A percentile compares a stretch with the other conserved stretches of the same genome.
Evolutionary conservation across 805 yeast genomes (phyloP).

Genomic region (Nakazawaea ambrosiae): DNA sequence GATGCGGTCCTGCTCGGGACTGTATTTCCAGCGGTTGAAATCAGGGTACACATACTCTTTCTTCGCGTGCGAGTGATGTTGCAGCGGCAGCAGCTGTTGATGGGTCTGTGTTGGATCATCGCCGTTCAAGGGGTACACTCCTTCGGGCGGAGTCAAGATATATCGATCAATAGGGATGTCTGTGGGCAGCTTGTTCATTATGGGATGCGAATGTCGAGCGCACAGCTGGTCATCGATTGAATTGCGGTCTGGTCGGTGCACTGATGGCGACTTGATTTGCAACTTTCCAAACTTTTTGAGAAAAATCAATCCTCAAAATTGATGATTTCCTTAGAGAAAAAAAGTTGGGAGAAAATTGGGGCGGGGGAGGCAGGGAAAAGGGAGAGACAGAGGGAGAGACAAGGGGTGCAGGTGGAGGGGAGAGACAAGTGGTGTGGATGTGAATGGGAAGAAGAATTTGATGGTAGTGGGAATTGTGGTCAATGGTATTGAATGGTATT

Average conservation of each 20-base stretch:
- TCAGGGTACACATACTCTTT: conserved; percentile 49
- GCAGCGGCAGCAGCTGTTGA: not conserved
- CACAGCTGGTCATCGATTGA: too few relatives aligned
- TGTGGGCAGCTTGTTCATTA: not conserved
- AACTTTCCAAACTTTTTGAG: too few relatives aligned
- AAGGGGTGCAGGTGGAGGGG: not conserved
- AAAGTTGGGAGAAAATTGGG: too few relatives aligned
- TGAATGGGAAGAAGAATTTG: conserved; percentile 11
- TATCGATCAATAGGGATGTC: conserved; percentile 2
- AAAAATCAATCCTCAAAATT: too few relatives aligned
- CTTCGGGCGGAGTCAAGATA: conserved; percentile 16
- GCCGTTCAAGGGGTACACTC: conserved; percentile 24
- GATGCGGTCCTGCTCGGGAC: conserved; percentile 43
- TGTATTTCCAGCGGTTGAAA: conserved; percentile 64
- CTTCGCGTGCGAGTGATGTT: conserved; percentile 2
- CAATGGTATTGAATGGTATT: too few relatives aligned
- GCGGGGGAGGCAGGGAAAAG: too few relatives aligned
- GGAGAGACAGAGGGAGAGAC: too few relatives aligned
- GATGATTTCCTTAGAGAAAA: too few relatives aligned
- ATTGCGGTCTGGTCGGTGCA: too few relatives aligned
- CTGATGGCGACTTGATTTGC: too few relatives aligned
- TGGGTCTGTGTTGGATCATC: conserved; percentile 11
- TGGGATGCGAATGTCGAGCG: too few relatives aligned
- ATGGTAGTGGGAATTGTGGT: too few relatives aligned
- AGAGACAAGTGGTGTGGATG: not conserved